Evolutionary conservation across 164 flowering plant species (phyloP).

Genomic region (Saururus chinensis): DNA sequence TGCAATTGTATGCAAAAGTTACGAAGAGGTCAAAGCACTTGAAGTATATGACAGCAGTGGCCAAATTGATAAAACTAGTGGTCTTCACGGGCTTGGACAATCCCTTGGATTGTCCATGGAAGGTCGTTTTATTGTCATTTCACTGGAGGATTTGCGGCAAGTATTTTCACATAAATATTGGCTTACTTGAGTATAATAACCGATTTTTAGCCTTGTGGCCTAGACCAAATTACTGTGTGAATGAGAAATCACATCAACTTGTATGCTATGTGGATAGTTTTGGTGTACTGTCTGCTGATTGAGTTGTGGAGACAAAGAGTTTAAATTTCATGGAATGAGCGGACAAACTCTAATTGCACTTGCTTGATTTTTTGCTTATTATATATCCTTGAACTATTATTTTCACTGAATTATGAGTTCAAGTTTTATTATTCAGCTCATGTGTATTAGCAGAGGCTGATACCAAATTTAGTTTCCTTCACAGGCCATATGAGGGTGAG

Average conservation of each 20-base stretch:
- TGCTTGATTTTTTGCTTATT: too few relatives aligned
- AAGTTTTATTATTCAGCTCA: not conserved
- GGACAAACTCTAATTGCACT: too few relatives aligned
- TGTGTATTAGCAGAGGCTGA: not conserved
- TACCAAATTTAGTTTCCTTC: not conserved
- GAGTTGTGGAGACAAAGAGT: too few relatives aligned
- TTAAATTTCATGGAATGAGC: too few relatives aligned
- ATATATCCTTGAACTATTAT: too few relatives aligned
- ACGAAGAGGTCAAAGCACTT: slow-evolving; percentile 54
- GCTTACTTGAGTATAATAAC: not conserved
- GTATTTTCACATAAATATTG: slow-evolving; percentile 1
- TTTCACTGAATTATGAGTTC: not conserved
- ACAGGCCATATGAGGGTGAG: slow-evolving; percentile 63
- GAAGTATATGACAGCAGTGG: slow-evolving; percentile 63
- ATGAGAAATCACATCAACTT: too few relatives aligned
- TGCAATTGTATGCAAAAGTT: slow-evolving; percentile 71
- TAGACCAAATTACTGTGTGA: too few relatives aligned
- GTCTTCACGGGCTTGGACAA: slow-evolving; percentile 68
- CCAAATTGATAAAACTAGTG: slow-evolving; percentile 33
- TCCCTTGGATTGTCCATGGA: slow-evolving; percentile 47
- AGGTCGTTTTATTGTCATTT: slow-evolving; percentile 58
- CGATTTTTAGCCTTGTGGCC: not conserved
- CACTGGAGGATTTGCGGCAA: slow-evolving; percentile 71
- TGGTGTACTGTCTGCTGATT: too few relatives aligned
- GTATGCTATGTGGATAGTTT: too few relatives aligned